Base-by-base conservation (phyloP, 139 green algal genomes). In the Edaphochlamys debaryana region DNA sequence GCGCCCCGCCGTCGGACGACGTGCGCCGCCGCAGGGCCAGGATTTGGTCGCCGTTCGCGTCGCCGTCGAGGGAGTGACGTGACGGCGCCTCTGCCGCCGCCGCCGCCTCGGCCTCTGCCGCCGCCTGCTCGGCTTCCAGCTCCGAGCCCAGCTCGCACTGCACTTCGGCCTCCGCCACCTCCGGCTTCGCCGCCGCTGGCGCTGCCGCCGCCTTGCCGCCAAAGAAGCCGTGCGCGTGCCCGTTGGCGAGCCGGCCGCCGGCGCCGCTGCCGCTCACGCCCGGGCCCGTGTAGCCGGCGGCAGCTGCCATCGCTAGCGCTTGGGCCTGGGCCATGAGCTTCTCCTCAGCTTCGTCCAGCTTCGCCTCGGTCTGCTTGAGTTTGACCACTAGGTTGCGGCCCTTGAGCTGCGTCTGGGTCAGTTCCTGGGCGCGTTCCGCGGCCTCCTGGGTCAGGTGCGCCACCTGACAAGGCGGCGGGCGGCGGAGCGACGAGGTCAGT, bases 361-460 rank as follows among this genome's bases (percentile, higher is more conserved):
- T 72, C 38, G 85, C 42, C 80, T 90, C 86, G 11, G 80, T 75
- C 76, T 86, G 74, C 62, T 90, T 90, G 36, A 87, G 70, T 50
- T 67, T 67, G 45, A 86, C 81, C 40, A 82, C 67, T 69, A 90
- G 70, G 54, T 79, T 70, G 56, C 86, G 86, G 30, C 73, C 77
- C 69, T 90, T 85, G n/a, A 76, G 70, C 72, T 64, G 69, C 40
- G 69, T 58, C 77, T 80, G 71, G 27, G 66, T 66, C 63, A 86
- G 32, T 42, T 87, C 86, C 37, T 82, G 42, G n/a, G 67, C 50
- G 7, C 36, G n/a, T 25, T 41, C 50, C 9, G 40, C 45, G 0
- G 64, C 45, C 50, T 87, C 75, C 17, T 1, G 3, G 11, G 68
- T 71, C 15, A 82, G 48, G 29, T n/a, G 38, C 0, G 52, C 80